Percentiles rank a stretch among this genome's conserved stretches.
Evolutionary conservation across 2,329 filamentous ascomycete genomes (phyloP).

Genomic region (Penicillium expansum): DNA sequence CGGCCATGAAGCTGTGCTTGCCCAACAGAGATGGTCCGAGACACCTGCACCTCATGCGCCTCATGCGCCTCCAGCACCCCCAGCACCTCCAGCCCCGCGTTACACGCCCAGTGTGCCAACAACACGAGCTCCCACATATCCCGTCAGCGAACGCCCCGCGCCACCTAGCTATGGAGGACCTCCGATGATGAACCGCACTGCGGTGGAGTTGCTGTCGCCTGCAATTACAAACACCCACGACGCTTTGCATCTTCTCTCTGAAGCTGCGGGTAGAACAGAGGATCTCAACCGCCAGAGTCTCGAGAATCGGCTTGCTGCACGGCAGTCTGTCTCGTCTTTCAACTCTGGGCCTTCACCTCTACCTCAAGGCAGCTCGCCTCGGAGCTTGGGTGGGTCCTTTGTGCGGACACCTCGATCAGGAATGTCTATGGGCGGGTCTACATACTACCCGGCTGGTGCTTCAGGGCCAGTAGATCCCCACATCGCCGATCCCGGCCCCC

Average conservation of each 20-base stretch:
- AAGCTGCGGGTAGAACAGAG: slow-evolving; percentile 63
- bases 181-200: slow-evolving; percentile 59
- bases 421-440: slow-evolving; percentile 46
- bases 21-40: slow-evolving; percentile 34
- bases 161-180: slow-evolving; percentile 46
- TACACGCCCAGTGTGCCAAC: slow-evolving; percentile 28
- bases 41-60: slow-evolving; percentile 14
- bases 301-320: slow-evolving; percentile 45
- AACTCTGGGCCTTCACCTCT: slow-evolving; percentile 39
- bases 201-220: slow-evolving; percentile 57
- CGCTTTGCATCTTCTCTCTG: slow-evolving; percentile 85
- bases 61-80: slow-evolving; percentile 13
- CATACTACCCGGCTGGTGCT: slow-evolving; percentile 47
- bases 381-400: slow-evolving; percentile 36
- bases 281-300: slow-evolving; percentile 50
- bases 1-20: slow-evolving; percentile 23
- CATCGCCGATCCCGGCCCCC: slow-evolving; percentile 27
- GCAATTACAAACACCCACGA: slow-evolving; percentile 90
- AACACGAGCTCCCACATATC: slow-evolving; percentile 28
- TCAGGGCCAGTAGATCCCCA: slow-evolving; percentile 28
- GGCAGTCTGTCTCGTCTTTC: slow-evolving; percentile 41
- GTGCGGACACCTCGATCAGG: slow-evolving; percentile 39
- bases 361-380: slow-evolving; percentile 35
- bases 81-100: slow-evolving; percentile 23
- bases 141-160: slow-evolving; percentile 23